phyloP scores from a whole-genome alignment of 257 asterid genomes.

The Solanum chiquidenum region DNA sequence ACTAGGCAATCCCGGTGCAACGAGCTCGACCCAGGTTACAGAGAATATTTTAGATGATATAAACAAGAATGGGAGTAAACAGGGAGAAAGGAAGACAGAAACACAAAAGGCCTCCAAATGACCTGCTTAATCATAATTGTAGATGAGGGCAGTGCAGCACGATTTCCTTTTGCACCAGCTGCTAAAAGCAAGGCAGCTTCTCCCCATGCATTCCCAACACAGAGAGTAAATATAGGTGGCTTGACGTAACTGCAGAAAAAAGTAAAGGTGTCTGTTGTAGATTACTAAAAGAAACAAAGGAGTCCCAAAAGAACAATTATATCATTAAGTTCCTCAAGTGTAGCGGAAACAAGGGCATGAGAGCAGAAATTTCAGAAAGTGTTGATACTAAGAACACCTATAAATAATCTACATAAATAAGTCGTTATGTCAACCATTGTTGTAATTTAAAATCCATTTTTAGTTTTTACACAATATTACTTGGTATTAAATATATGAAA shows the following conservation, averaged over 20 bases:
- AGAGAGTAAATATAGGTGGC: constrained; percentile 82
- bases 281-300: not conserved
- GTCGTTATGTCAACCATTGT: not conserved
- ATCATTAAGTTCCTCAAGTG: not conserved
- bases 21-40: not conserved
- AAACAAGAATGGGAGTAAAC: not conserved
- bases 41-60: not conserved
- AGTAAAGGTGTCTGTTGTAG: not conserved
- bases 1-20: not conserved
- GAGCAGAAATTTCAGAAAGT: not conserved
- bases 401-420: not conserved
- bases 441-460: not conserved
- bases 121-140: constrained; percentile 97
- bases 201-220: constrained; percentile 99
- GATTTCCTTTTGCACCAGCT: constrained; percentile 94
- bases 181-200: constrained; percentile 96
- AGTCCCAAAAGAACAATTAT: not conserved
- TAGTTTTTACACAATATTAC: not conserved
- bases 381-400: not conserved
- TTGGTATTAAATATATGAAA: not conserved
- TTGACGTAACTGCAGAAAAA: constrained; percentile 52
- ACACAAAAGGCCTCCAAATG: not conserved
- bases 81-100: not conserved
- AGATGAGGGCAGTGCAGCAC: constrained; percentile 92
- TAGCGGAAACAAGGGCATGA: not conserved